Conservation (phyloP, 2,329 filamentous ascomycete species). For the Diaporthe sp. region DNA sequence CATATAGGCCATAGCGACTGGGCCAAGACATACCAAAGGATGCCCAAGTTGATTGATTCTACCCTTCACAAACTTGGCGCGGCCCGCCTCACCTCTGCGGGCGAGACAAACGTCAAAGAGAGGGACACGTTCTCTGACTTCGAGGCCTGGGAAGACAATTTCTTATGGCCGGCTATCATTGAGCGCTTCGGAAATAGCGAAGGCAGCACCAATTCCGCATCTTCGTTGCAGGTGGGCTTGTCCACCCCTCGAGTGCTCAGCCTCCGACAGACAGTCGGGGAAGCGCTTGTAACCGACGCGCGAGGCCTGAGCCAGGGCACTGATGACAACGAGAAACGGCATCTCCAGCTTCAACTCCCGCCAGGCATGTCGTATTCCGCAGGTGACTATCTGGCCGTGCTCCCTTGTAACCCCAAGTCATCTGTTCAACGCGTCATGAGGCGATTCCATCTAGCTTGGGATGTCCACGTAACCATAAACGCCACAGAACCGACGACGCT, state of each 20-base stretch:
- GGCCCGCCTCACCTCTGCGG: constrained; percentile 58
- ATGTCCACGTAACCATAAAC: constrained; percentile 71
- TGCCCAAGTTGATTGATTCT: constrained; percentile 74
- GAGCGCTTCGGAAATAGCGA: too few species aligned
- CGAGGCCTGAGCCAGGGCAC: too few species aligned
- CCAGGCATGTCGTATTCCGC: constrained; percentile 73
- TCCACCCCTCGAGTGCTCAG: too few species aligned
- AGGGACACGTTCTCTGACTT: constrained; percentile 75
- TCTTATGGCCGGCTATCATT: constrained; percentile 62
- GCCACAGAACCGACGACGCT: constrained; percentile 61
- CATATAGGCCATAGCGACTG: constrained; percentile 53
- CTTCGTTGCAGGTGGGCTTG: too few species aligned
- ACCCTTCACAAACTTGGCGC: constrained; percentile 56
- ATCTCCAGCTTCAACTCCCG: constrained; percentile 76
- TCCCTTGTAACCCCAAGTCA: constrained; percentile 75
- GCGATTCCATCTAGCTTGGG: constrained; percentile 75
- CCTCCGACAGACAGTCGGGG: too few species aligned
- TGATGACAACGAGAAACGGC: constrained; percentile 58
- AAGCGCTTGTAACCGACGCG: too few species aligned
- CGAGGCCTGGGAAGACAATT: constrained; percentile 73
- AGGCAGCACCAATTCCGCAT: too few species aligned
- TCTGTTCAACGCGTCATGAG: constrained; percentile 72
- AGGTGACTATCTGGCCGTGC: constrained; percentile 81
- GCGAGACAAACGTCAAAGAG: constrained; percentile 17
- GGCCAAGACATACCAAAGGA: constrained; percentile 71